phyloP scores from a whole-genome alignment of 192 early-diverging fungal species.

The Coemansia sp. region DNA sequence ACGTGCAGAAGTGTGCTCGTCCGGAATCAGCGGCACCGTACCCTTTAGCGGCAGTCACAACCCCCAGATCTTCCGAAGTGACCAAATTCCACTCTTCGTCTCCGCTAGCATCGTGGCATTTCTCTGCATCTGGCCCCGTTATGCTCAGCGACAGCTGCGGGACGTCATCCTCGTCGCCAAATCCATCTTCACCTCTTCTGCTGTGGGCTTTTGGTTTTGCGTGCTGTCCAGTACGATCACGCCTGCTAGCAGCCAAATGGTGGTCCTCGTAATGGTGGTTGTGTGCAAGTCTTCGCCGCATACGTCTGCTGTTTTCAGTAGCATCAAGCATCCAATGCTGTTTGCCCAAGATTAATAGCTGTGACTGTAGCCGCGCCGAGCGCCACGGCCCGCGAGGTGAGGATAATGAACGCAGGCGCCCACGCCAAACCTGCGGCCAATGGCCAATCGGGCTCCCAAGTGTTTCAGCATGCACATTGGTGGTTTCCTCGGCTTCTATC shows the following conservation, averaged over 20 bases:
- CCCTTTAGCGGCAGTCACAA: conserved; percentile 13
- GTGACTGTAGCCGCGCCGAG: background rate
- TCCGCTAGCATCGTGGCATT: conserved; percentile 1
- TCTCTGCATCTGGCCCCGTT: conserved; percentile 9
- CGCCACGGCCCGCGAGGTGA: conserved; percentile 41
- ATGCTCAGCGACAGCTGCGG: conserved; percentile 41
- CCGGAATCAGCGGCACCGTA: conserved; percentile 11
- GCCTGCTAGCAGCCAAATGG: conserved; percentile 25
- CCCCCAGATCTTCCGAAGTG: conserved; percentile 36
- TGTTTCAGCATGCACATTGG: conserved; percentile 14
- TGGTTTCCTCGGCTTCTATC: conserved; percentile 32
- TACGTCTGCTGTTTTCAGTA: conserved; percentile 39
- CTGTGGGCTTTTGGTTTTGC: background rate
- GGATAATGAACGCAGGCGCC: conserved; percentile 19
- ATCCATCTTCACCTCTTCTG: background rate
- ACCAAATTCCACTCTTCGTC: conserved; percentile 47
- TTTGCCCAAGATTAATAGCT: background rate
- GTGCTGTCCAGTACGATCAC: conserved; percentile 33
- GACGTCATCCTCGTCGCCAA: conserved; percentile 16
- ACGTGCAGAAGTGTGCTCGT: conserved; percentile 20
- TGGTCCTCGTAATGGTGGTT: conserved; percentile 33
- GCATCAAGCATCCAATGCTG: conserved; percentile 47
- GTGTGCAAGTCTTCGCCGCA: conserved; percentile 32
- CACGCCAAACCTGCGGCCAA: conserved; percentile 39
- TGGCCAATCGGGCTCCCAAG: conserved; percentile 12